Percentiles rank a stretch among this genome's conserved stretches.
phyloP scores from a whole-genome alignment of 192 early-diverging fungal genomes.

The Nowakowskiella sp. region DNA sequence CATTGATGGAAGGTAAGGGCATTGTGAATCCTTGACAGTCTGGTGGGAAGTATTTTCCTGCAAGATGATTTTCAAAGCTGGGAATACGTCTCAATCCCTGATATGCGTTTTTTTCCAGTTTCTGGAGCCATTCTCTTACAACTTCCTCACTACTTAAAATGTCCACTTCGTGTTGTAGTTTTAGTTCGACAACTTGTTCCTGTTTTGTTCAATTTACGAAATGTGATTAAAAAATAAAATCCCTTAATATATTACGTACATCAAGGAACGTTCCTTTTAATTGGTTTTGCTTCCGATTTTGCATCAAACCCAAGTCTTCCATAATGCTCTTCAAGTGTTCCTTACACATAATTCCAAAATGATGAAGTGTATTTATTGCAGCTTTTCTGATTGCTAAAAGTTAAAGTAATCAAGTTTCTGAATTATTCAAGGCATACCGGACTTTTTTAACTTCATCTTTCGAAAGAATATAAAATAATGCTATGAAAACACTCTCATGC shows the following conservation, averaged over 20 bases:
- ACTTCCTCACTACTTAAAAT: neutral
- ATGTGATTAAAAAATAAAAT: too few species aligned
- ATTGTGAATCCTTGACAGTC: neutral
- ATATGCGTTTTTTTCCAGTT: neutral
- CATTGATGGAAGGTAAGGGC: neutral
- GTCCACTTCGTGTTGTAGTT: too few species aligned
- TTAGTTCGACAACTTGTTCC: too few species aligned
- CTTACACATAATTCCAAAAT: conserved; percentile 25
- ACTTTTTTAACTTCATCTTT: conserved; percentile 25
- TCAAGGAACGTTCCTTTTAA: too few species aligned
- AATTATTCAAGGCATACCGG: conserved; percentile 16
- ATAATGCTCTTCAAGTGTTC: conserved; percentile 19
- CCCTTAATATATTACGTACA: too few species aligned
- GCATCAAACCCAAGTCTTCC: conserved; percentile 25
- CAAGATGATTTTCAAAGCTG: neutral
- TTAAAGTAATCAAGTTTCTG: too few species aligned
- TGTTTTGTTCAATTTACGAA: too few species aligned
- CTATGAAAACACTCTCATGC: conserved; percentile 14
- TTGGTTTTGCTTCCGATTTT: neutral
- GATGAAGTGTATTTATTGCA: conserved; percentile 23
- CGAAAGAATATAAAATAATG: conserved; percentile 21
- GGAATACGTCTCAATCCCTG: neutral
- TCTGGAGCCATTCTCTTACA: neutral
- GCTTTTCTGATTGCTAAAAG: too few species aligned
- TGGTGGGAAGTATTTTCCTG: neutral